Evolutionary conservation across 2,329 filamentous ascomycete species (phyloP).

Genomic region (Exserohilum turcica): DNA sequence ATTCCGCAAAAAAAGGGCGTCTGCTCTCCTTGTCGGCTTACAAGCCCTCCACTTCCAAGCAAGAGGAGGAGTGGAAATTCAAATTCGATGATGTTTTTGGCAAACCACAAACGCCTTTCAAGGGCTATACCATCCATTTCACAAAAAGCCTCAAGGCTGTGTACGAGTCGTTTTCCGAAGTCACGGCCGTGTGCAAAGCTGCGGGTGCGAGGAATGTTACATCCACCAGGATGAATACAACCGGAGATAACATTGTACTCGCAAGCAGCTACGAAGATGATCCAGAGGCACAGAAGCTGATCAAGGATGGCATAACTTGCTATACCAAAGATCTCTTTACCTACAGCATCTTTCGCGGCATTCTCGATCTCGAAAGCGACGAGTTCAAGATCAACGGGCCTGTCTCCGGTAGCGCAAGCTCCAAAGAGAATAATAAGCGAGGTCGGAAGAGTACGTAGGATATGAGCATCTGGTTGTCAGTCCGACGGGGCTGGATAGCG

Average conservation of each 20-base stretch:
- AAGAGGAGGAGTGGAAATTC: slow-evolving; percentile 50
- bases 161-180: slow-evolving; percentile 44
- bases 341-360: slow-evolving; percentile 51
- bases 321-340: slow-evolving; percentile 53
- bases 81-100: slow-evolving; percentile 40
- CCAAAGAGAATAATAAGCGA: slow-evolving; percentile 22
- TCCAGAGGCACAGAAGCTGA: slow-evolving; percentile 40
- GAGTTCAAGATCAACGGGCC: slow-evolving; percentile 44
- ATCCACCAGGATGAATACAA: slow-evolving; percentile 28
- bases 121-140: slow-evolving; percentile 56
- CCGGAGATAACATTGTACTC: slow-evolving; percentile 45
- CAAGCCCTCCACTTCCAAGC: slow-evolving; percentile 38
- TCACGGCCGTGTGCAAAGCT: slow-evolving; percentile 46
- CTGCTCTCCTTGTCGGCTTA: slow-evolving; percentile 46
- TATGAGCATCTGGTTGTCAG: neutral
- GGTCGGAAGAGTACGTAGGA: slow-evolving; percentile 20
- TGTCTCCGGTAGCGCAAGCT: slow-evolving; percentile 2
- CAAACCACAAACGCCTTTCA: slow-evolving; percentile 51
- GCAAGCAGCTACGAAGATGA: slow-evolving; percentile 44
- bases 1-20: slow-evolving; percentile 43
- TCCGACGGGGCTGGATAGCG: too few relatives aligned
- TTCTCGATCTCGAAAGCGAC: slow-evolving; percentile 46
- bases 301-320: slow-evolving; percentile 40
- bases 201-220: slow-evolving; percentile 47
- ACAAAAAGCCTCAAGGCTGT: slow-evolving; percentile 48